Evolutionary conservation across 2,329 filamentous ascomycete species (phyloP), one percentile per base, ranked within the genome.

Genomic region (Trichoderma sp.): DNA sequence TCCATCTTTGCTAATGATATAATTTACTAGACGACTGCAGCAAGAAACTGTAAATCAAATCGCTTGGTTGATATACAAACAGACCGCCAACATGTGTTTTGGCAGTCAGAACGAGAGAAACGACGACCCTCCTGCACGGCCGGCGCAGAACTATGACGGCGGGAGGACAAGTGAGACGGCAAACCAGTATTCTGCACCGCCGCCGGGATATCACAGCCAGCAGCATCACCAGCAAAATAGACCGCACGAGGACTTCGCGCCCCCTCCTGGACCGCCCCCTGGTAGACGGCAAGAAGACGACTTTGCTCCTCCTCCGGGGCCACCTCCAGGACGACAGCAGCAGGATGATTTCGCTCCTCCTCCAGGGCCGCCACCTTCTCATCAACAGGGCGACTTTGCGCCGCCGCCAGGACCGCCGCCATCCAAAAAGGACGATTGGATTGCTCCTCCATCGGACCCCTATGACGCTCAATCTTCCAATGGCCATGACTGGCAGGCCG

Each of bases 401-500:
- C 73, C 77, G 59, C 76, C 81, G 1, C 70, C 77, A 3, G 80
- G 79, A 16, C 79, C 80, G 14, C 80, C 80, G 34, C 64, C 64
- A 1, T 66, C 64, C 4, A 65, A 67, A 16, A 73, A 75, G 10
- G 58, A 30, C 16, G 51, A 43, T 46, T 76, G 74, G 73, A 79
- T 76, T 24, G 75, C 75, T 10, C 80, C 82, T 32, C 82, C 82
- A 1, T 73, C 79, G 0, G 80, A 79, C 0, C 79, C 76, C 5
- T 75, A 79, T 28, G 76, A 78, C 7, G 68, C 72, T 21, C 69
- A 68, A 56, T n/a, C 39, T n/a, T 18, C 69, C 73, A 43, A 73
- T 5, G 77, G 88, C 73, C 90, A 93, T 76, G 88, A 91, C 79
- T 94, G 91, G 91, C 84, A 89, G 72, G 76, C 85, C 7, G 86